Evolutionary conservation across 306 rosid genomes (phyloP).

Genomic region (Rubus idaeus): DNA sequence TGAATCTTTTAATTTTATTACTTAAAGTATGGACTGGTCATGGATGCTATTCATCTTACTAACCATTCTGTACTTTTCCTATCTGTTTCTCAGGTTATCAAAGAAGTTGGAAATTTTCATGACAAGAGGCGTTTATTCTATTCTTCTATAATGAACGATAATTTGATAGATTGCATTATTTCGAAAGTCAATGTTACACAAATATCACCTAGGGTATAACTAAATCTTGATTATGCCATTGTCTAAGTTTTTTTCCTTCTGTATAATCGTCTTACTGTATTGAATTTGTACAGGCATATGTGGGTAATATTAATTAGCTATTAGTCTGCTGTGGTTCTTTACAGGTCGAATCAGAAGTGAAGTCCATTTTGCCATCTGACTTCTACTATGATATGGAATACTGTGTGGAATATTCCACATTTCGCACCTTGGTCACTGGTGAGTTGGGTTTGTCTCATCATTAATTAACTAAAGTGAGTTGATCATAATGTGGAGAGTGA

Average conservation of each 20-base stretch:
- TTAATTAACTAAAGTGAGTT: conserved; percentile 28
- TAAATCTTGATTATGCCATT: conserved; percentile 24
- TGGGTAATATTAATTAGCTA: background rate
- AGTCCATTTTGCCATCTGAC: conserved; percentile 48
- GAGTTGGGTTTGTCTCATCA: conserved; percentile 3
- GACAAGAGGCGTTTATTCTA: conserved; percentile 87
- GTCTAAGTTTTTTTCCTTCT: conserved; percentile 2
- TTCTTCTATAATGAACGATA: conserved; percentile 88
- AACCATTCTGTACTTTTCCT: conserved; percentile 16
- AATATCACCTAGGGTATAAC: conserved; percentile 65
- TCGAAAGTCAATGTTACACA: conserved; percentile 63
- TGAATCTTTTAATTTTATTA: background rate
- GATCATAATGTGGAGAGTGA: no score
- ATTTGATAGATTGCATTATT: conserved; percentile 69
- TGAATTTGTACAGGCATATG: background rate
- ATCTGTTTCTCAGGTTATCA: conserved; percentile 59
- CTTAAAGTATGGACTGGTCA: conserved; percentile 20
- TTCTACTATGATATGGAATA: conserved; percentile 93
- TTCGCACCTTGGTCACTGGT: conserved; percentile 60
- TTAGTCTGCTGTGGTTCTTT: conserved; percentile 20
- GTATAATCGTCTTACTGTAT: background rate
- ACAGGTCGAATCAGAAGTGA: conserved; percentile 62
- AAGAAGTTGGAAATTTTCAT: conserved; percentile 70
- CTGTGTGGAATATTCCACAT: conserved; percentile 86
- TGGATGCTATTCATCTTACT: conserved; percentile 9